These are phyloP conservation scores for Colletotrichum sp. DNA, from an alignment of 2,329 filamentous ascomycete genomes.

Conservation along the genomic window DNA sequence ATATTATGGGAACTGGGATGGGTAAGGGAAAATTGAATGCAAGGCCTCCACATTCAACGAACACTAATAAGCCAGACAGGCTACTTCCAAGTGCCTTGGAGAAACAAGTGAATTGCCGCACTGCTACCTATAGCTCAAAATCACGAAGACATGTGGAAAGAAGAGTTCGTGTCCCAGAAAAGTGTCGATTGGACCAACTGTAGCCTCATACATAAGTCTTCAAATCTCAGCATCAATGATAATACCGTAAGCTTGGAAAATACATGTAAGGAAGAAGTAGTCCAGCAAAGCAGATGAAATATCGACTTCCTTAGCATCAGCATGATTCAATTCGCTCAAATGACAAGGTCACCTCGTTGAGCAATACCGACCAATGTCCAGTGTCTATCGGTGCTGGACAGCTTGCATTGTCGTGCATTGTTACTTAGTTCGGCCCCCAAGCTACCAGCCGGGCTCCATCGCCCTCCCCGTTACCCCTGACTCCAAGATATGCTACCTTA, in stretches of 20 bases:
- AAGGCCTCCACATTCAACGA: background rate
- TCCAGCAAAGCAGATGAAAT: background rate
- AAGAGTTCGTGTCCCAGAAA: background rate
- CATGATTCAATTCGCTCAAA: background rate
- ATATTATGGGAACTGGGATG: background rate
- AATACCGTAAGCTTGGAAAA: background rate
- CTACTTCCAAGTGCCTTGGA: background rate
- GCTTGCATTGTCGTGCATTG: background rate
- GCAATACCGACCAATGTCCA: background rate
- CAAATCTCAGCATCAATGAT: background rate
- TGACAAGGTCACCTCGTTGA: background rate
- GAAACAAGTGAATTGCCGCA: background rate
- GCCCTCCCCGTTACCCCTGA: background rate
- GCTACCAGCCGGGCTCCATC: background rate
- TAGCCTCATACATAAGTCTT: background rate
- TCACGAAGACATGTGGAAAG: rapidly evolving
- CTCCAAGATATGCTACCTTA: background rate
- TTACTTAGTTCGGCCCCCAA: background rate
- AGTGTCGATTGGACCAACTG: background rate
- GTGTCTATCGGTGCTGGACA: background rate
- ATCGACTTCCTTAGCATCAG: background rate
- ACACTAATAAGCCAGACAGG: background rate
- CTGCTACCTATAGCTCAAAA: background rate
- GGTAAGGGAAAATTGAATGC: background rate
- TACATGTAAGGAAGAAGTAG: background rate